Base-by-base conservation (phyloP, 345 rosid species). In the Gossypium mustelinum region DNA sequence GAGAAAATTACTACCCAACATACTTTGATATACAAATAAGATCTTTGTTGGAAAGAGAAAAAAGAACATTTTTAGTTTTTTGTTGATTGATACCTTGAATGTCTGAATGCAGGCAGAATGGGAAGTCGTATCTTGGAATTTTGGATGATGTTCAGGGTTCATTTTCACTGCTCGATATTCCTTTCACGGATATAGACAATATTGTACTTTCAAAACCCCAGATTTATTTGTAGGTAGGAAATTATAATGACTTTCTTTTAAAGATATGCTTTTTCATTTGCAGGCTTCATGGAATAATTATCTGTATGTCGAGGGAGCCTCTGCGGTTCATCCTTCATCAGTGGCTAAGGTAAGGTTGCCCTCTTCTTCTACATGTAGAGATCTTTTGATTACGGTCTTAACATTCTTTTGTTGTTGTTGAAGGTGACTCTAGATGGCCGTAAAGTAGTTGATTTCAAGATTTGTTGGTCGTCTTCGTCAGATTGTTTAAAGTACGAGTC, bases 381-480 rank as follows among this genome's bases (percentile, higher is more conserved):
- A 43, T 18, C 60, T 16, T 70, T 70, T 14, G 48, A 65, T 66
- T n/a, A 56, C 8, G 43, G 22, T 44, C 39, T 18, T 22, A 25
- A 62, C 39, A 13, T 16, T 14, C 59, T 76, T 22, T 60, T 43
- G 14, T 68, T 81, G 66, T 41, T 39, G 72, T 77, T 78, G 73
- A 87, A 94, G 98, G 88, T 91, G 84, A 85, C 85, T 74, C 84
- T 95, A 74, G 97, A 95, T 78, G 86, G 78, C 13, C 70, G 72
- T 65, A 80, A 81, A 77, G 89, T 82, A 71, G 73, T 76, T 61
- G 89, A 85, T 76, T 90, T 92, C 78, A 75, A 79, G 80, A 86
- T 95, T 76, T 84, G 93, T 72, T 95, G 99, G 97, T 87, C 95
- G 17, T 88, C 99, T 24, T 92, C 97, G 41, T 89, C 92, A 0